phyloP scores from a whole-genome alignment of 805 yeast genomes.

The Phaffomyces antillensis region DNA sequence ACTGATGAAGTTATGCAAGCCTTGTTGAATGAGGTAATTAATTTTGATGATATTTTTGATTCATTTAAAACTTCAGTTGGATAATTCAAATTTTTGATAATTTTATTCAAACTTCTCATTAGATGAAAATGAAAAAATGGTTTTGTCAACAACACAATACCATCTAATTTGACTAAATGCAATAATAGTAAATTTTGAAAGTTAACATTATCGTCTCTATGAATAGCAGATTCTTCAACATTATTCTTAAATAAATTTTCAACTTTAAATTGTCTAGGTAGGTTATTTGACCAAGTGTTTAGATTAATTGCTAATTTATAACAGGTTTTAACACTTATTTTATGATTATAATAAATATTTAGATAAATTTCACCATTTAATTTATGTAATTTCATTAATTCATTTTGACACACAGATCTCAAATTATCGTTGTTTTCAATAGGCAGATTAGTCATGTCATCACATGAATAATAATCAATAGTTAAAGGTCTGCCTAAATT shows the following conservation, averaged over 20 bases:
- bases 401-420: constrained; percentile 20
- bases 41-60: neutral
- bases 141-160: constrained; percentile 26
- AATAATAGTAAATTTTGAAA: constrained; percentile 19
- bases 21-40: constrained; percentile 16
- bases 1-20: constrained; percentile 26
- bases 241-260: neutral
- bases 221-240: too few relatives aligned
- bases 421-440: constrained; percentile 6
- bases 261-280: constrained; percentile 4
- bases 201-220: neutral
- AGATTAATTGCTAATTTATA: constrained; percentile 26
- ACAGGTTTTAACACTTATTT: constrained; percentile 20
- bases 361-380: constrained; percentile 25
- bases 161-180: constrained; percentile 27
- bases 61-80: neutral
- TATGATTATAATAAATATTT: constrained; percentile 23
- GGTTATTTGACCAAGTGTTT: constrained; percentile 11
- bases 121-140: constrained; percentile 29
- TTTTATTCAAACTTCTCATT: neutral
- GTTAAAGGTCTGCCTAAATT: constrained; percentile 28
- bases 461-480: constrained; percentile 28
- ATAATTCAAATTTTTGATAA: neutral
- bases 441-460: constrained; percentile 20
- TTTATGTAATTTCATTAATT: constrained; percentile 21